Evolutionary conservation across 805 yeast species (phyloP).

Genomic region (Saturnispora saitoi): DNA sequence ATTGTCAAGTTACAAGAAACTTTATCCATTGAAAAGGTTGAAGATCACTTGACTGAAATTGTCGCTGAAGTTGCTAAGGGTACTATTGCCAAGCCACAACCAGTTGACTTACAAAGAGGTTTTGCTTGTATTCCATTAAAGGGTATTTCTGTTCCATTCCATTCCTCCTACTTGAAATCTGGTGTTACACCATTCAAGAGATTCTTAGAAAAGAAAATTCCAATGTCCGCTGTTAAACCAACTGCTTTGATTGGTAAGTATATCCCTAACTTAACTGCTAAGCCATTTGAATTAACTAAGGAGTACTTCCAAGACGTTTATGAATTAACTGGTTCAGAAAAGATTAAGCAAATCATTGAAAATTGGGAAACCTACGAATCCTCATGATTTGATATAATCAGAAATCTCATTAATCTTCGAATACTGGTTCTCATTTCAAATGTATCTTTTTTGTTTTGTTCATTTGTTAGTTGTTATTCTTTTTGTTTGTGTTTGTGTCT

Average conservation of each 20-base stretch:
- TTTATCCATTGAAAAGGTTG: slow-evolving; percentile 80
- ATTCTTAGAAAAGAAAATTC: slow-evolving; percentile 91
- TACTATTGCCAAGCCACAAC: slow-evolving; percentile 85
- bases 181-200: slow-evolving; percentile 99
- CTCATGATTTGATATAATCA: slow-evolving; percentile 23
- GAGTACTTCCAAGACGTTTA: slow-evolving; percentile 97
- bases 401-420: neutral
- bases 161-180: slow-evolving; percentile 93
- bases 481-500: slow-evolving; percentile 2
- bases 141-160: slow-evolving; percentile 99
- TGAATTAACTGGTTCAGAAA: slow-evolving; percentile 81
- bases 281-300: slow-evolving; percentile 90
- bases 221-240: slow-evolving; percentile 91
- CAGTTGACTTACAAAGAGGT: slow-evolving; percentile 95
- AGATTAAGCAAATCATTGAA: slow-evolving; percentile 81
- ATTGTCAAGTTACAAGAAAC: slow-evolving; percentile 78
- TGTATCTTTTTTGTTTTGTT: slow-evolving; percentile 1
- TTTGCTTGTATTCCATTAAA: slow-evolving; percentile 96
- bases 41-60: slow-evolving; percentile 80
- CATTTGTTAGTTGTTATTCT: neutral
- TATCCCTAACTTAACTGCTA: slow-evolving; percentile 97
- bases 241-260: slow-evolving; percentile 89
- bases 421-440: neutral
- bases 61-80: slow-evolving; percentile 77
- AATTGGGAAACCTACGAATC: slow-evolving; percentile 86